A percentile compares a stretch with the other conserved stretches of the same genome.
Evolutionary conservation across 305 asterid genomes (phyloP).

Genomic region (Withania somnifera): DNA sequence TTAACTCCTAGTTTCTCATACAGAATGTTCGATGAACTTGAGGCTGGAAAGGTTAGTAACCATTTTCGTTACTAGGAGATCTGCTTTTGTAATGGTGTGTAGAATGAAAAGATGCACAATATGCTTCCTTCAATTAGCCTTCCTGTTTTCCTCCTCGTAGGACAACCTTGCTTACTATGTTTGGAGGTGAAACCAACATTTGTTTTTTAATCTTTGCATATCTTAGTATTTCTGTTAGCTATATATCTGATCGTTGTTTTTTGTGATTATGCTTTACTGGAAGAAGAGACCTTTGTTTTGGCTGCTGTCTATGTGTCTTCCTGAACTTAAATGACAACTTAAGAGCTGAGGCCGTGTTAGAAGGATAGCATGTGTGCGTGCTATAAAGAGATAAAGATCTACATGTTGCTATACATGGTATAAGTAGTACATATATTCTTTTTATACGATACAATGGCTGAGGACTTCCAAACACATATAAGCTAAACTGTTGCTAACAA

Average conservation of each 20-base stretch:
- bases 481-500: not conserved
- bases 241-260: not conserved
- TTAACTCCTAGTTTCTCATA: not conserved
- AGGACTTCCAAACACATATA: not conserved
- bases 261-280: not conserved
- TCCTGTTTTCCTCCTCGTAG: not conserved
- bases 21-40: slow-evolving; percentile 38
- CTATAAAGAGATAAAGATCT: not conserved
- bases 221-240: not conserved
- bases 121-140: not conserved
- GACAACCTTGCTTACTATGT: not conserved
- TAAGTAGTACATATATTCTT: not conserved
- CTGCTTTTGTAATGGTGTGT: not conserved
- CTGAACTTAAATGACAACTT: not conserved
- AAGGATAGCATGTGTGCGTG: not conserved
- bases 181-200: not conserved
- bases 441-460: not conserved
- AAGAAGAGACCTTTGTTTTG: not conserved
- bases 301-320: not conserved
- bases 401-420: not conserved
- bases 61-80: not conserved
- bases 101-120: not conserved
- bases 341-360: not conserved
- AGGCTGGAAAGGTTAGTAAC: slow-evolving; percentile 43
- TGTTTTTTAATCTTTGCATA: not conserved